Conservation (phyloP, 805 yeast species). For the Metschnikowia continentalis region DNA sequence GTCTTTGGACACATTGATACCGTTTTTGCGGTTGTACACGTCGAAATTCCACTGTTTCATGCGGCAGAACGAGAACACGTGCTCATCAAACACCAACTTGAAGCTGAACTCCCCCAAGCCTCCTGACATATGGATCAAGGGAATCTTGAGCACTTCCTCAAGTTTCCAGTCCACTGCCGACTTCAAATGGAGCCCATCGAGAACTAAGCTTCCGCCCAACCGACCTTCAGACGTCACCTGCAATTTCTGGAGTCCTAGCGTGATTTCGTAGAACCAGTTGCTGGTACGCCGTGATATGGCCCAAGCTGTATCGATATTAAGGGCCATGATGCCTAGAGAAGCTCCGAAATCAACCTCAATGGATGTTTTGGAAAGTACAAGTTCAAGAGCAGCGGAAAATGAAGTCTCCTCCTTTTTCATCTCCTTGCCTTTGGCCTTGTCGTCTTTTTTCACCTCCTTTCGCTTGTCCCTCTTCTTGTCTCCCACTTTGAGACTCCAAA, state of each 20-base stretch:
- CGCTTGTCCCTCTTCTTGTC: neutral
- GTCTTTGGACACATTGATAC: conserved; percentile 48
- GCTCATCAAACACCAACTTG: conserved; percentile 78
- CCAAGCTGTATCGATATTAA: conserved; percentile 62
- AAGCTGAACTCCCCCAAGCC: conserved; percentile 53
- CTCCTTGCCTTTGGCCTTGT: neutral
- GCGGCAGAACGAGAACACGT: conserved; percentile 67
- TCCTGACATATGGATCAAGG: conserved; percentile 60
- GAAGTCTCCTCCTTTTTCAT: conserved; percentile 20
- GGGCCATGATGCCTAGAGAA: conserved; percentile 63
- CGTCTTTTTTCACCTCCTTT: neutral
- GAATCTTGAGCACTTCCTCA: conserved; percentile 47
- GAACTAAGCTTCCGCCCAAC: conserved; percentile 62
- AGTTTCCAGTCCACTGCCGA: conserved; percentile 72
- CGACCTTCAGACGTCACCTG: conserved; percentile 66
- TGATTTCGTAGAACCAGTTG: conserved; percentile 68
- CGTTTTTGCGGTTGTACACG: conserved; percentile 65
- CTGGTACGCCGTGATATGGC: conserved; percentile 60
- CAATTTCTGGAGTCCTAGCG: conserved; percentile 53
- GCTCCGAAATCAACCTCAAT: conserved; percentile 76
- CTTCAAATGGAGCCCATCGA: conserved; percentile 49
- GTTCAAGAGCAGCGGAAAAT: conserved; percentile 68
- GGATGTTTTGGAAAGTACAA: conserved; percentile 48
- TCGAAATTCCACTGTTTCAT: conserved; percentile 47
- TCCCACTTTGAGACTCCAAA: conserved; percentile 57